Base-by-base conservation (phyloP, 495 filamentous ascomycete species). In the Usnea hakonensis region DNA sequence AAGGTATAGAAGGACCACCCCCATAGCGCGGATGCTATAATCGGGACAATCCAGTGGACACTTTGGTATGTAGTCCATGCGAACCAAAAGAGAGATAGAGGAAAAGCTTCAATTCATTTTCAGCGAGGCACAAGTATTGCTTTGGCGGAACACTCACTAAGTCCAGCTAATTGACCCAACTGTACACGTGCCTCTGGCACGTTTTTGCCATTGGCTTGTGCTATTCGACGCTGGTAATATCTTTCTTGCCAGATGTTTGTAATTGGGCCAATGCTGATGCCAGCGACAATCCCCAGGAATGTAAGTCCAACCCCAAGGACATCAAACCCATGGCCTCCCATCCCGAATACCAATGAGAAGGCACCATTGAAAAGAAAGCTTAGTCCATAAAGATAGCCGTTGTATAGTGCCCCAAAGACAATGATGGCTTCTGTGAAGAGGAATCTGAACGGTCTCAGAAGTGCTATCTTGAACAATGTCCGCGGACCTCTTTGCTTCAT, bases 1-100 rank as follows among this genome's bases (percentile, higher is more conserved):
- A 73, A 58, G 14, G 67, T 72, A 54, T 71, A 74, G 62, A 74
- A 73, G 16, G 68, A 65, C 73, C 71, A 71, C 21, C 56, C 58
- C 77, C 77, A 64, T 69, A 79, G 57, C 72, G 72, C 68, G 0
- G 75, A 75, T 1, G 76, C 78, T 50, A 80, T 70, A n/a, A 81
- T 77, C 0, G 79, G 78, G 1, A 79, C 74, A 41, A 80, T 72
- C 74, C 73, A 79, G 60, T 77, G 76, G 23, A 81, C 70, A 56
- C 65, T 73, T 9, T 58, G 61, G 55, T 75, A 78, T 33, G 71
- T 75, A 23, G 75, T 77, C 74, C 77, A 79, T 53, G 74, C 76
- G 61, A 79, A 79, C 75, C 76, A 79, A 64, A 80, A 79, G 11
- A 80, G 65, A 43, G 69, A 71, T 55, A 78, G 72, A 1, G 76